Conservation (phyloP, 192 early-diverging fungal species). For the Chytriomyces hyalinus region DNA sequence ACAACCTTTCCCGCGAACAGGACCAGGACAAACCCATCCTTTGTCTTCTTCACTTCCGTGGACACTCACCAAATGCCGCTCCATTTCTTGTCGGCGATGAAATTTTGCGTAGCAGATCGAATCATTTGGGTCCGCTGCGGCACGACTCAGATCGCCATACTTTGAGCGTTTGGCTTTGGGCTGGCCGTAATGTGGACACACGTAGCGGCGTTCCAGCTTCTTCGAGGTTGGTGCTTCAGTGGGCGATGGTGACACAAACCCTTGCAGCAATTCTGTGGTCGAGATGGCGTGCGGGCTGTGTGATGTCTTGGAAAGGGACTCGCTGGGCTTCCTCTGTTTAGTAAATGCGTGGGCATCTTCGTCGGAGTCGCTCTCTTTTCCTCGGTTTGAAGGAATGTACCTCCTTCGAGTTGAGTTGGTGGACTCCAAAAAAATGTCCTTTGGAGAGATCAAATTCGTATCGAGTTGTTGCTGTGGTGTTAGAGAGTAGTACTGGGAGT, state of each 20-base stretch:
- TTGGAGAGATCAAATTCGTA: no score
- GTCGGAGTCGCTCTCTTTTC: not conserved
- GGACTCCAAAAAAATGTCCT: no score
- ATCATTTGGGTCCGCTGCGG: not conserved
- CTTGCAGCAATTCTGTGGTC: not conserved
- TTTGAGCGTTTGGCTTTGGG: not conserved
- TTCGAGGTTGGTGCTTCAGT: not conserved
- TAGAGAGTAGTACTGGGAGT: no score
- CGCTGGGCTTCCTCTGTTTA: not conserved
- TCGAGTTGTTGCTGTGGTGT: no score
- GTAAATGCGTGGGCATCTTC: not conserved
- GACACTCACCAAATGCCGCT: constrained; percentile 5
- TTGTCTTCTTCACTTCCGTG: constrained; percentile 25
- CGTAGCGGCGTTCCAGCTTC: not conserved
- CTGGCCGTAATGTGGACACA: constrained; percentile 12
- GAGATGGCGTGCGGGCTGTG: not conserved
- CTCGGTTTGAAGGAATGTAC: not conserved
- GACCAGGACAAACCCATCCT: constrained; percentile 15
- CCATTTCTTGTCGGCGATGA: constrained; percentile 20
- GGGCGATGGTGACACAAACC: not conserved
- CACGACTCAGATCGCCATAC: not conserved
- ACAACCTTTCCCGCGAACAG: constrained; percentile 2
- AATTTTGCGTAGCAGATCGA: constrained; percentile 6
- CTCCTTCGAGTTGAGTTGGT: no score
- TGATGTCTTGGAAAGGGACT: not conserved